These are phyloP conservation scores for Thuja plicata DNA, from an alignment of 83 land plant genomes.

Conservation along the genomic window DNA sequence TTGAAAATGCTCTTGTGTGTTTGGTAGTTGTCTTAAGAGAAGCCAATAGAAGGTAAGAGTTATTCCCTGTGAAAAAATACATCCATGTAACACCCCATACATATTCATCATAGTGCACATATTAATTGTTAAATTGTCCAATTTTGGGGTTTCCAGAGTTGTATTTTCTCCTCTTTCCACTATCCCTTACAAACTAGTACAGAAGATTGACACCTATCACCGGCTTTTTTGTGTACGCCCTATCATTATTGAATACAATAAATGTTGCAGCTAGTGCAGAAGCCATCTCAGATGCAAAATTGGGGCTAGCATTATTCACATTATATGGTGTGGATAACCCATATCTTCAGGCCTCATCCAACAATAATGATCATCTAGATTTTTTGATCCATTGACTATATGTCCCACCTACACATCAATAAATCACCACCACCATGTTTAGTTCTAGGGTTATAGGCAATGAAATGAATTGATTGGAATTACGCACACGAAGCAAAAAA, in stretches of 20 bases:
- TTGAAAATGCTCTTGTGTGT: constrained; percentile 64
- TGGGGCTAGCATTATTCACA: constrained; percentile 41
- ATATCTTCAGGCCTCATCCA: constrained; percentile 96
- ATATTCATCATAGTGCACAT: constrained; percentile 90
- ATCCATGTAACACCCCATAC: constrained; percentile 92
- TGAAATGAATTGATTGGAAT: too few species aligned
- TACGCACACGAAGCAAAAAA: not conserved
- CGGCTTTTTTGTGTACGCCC: constrained; percentile 64
- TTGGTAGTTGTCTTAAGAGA: constrained; percentile 50
- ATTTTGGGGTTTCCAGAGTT: constrained; percentile 28
- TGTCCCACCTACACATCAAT: constrained; percentile 75
- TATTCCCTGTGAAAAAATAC: constrained; percentile 84
- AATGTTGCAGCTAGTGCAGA: constrained; percentile 93
- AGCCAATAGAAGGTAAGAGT: constrained; percentile 45
- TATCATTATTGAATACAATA: constrained; percentile 82
- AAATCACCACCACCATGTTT: constrained; percentile 12
- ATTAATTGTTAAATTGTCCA: constrained; percentile 71
- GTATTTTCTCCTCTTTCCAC: constrained; percentile 37
- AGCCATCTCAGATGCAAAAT: constrained; percentile 75
- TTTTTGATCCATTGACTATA: constrained; percentile 25
- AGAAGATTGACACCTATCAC: constrained; percentile 49
- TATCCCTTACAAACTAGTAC: constrained; percentile 48
- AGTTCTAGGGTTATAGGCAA: not conserved
- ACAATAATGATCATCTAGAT: constrained; percentile 83
- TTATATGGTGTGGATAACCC: constrained; percentile 65